Conservation (phyloP, 257 asterid genomes). For the Cruciata laevipes region DNA sequence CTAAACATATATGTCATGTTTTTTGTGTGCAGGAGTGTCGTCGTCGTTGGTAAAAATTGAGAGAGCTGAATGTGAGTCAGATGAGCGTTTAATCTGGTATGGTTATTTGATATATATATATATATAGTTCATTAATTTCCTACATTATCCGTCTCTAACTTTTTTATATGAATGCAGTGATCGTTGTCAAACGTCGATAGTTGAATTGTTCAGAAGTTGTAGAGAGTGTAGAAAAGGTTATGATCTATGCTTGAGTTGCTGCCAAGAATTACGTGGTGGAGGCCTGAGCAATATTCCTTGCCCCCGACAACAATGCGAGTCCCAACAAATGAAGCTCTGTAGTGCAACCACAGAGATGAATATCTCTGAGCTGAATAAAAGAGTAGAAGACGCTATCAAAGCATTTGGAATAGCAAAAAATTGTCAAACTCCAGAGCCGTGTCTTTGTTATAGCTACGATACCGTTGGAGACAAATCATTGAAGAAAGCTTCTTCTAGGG, state of each 20-base stretch:
- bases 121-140: too few relatives aligned
- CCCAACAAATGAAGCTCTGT: constrained; percentile 33
- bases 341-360: constrained; percentile 32
- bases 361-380: constrained; percentile 29
- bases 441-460: constrained; percentile 27
- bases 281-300: constrained; percentile 42
- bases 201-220: constrained; percentile 57
- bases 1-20: background rate
- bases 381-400: constrained; percentile 23
- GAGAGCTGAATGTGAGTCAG: constrained; percentile 19
- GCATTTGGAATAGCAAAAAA: constrained; percentile 10
- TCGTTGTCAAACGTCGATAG: constrained; percentile 54
- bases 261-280: constrained; percentile 49
- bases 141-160: background rate
- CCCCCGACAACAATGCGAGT: constrained; percentile 48
- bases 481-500: constrained; percentile 37
- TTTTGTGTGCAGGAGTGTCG: constrained; percentile 31
- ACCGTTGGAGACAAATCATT: constrained; percentile 14
- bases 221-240: constrained; percentile 34
- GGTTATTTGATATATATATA: constrained; percentile 7
- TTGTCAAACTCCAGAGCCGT: constrained; percentile 18
- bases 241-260: constrained; percentile 61
- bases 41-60: constrained; percentile 26
- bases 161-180: constrained; percentile 31
- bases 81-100: constrained; percentile 55